Base-by-base conservation (phyloP, 2,329 filamentous ascomycete species). In the Ophiostoma pallidulum region DNA sequence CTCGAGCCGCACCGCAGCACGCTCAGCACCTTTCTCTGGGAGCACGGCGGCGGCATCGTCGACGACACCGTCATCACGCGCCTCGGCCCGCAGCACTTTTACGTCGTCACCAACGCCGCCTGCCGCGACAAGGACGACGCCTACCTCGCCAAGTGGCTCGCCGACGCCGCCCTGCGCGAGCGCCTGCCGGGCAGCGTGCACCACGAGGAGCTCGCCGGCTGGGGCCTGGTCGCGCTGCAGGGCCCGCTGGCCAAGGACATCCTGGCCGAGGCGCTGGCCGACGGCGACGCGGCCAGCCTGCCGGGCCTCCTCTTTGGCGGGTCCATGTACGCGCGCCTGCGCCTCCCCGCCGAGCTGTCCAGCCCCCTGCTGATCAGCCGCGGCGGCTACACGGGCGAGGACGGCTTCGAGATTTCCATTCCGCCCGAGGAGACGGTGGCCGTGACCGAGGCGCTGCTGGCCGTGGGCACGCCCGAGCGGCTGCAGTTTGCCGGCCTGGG, bases 341-440 rank as follows among this genome's bases (percentile, higher is more conserved):
- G 73, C 53, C 70, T 86, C 12, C 67, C 67, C 51, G 66, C 66
- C 19, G 56, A 60, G 47, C 50, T 61, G 57, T 72, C 51, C 58
- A 73, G 51, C 65, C 73, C 55, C 62, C 59, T 92, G 41, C 75
- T 96, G 43, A 81, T 96, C 60, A 90, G 82, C 62, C 80, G 92
- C 51, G 92, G 85, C 40, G 92, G 92, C 4, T 98, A 98, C 71
- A 98, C 92, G 0, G 92, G 92, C 51, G 92, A 98, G 70, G 92
- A 98, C 64, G 92, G 92, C 36, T 98, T 98, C 67, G 92, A 98
- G 70, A 87, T 98, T 60, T 92, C 86, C 35, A 85, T 96, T 58
- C 79, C 84, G 1, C 74, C 78, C 0, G 73, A 74, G 20, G 76
- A 82, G 57, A 80, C 82, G 8, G 74, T 78, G 6, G 69, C 70